These are phyloP conservation scores for Penicillium sp. DNA, from an alignment of 2,329 filamentous ascomycete genomes.

Conservation along the genomic window DNA sequence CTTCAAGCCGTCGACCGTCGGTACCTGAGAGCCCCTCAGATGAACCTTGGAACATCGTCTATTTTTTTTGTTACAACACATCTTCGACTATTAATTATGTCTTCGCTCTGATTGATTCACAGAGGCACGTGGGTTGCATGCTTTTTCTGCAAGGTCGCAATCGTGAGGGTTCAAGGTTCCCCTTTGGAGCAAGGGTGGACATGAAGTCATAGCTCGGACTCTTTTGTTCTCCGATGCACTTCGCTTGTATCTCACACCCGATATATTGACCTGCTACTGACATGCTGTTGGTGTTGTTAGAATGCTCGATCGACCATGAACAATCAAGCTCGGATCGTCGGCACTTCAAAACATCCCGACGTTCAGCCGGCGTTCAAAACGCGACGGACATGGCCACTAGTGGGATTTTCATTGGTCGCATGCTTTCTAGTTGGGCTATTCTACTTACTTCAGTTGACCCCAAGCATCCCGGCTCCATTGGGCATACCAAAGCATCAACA, in stretches of 20 bases:
- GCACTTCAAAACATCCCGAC: constrained; percentile 1
- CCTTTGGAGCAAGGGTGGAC: constrained; percentile 3
- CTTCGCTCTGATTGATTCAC: not conserved
- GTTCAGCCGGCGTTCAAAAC: not conserved
- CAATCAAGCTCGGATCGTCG: constrained; percentile 16
- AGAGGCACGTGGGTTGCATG: constrained; percentile 5
- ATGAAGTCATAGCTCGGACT: constrained; percentile 1
- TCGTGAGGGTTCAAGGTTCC: not conserved
- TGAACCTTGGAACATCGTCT: not conserved
- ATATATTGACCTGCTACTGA: not conserved
- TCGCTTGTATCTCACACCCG: not conserved
- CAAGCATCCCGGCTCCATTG: not conserved
- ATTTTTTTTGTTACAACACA: not conserved
- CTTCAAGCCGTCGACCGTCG: not conserved
- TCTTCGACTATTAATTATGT: not conserved
- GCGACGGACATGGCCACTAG: constrained; percentile 3
- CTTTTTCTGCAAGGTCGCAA: constrained; percentile 9
- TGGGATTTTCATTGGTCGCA: constrained; percentile 18
- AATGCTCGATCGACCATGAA: constrained; percentile 13
- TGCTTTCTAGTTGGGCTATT: constrained; percentile 17
- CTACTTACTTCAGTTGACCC: constrained; percentile 15
- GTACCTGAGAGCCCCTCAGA: not conserved
- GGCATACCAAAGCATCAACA: not conserved
- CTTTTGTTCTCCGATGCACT: not conserved
- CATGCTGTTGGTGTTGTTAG: too few relatives aligned